phyloP scores from a whole-genome alignment of 192 early-diverging fungal genomes.

The Spinellus fusiger region DNA sequence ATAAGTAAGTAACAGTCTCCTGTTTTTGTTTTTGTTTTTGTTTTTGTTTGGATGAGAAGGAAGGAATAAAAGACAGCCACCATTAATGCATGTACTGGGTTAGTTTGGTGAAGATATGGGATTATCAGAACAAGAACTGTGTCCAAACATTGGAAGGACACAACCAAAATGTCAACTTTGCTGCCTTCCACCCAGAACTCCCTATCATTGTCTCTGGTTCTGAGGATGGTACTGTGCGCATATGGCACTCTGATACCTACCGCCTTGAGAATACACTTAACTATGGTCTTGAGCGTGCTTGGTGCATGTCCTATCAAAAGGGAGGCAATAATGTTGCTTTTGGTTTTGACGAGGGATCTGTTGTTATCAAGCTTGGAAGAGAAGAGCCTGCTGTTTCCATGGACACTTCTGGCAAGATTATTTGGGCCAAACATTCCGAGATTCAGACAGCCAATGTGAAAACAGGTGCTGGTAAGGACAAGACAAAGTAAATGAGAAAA shows the following conservation, averaged over 20 bases:
- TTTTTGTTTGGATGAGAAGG: background rate
- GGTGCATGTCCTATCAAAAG: slow-evolving; percentile 83
- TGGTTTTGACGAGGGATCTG: slow-evolving; percentile 94
- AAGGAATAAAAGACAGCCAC: background rate
- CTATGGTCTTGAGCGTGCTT: slow-evolving; percentile 97
- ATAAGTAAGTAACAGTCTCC: slow-evolving; percentile 62
- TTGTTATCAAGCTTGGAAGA: slow-evolving; percentile 92
- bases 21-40: too few relatives aligned
- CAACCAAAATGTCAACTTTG: slow-evolving; percentile 86
- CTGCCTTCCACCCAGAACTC: slow-evolving; percentile 90
- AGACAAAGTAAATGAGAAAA: background rate
- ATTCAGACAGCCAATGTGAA: slow-evolving; percentile 95
- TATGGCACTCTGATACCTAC: slow-evolving; percentile 98
- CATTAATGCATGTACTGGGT: background rate
- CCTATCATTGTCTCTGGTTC: slow-evolving; percentile 94
- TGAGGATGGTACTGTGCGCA: slow-evolving; percentile 90
- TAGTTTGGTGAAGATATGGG: slow-evolving; percentile 87
- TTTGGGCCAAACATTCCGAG: slow-evolving; percentile 96
- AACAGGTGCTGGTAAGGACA: slow-evolving; percentile 50
- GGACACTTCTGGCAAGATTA: slow-evolving; percentile 95
- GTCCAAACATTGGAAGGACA: slow-evolving; percentile 99
- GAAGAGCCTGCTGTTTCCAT: slow-evolving; percentile 96
- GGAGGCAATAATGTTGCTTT: slow-evolving; percentile 90
- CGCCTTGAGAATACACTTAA: slow-evolving; percentile 94
- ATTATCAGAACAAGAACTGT: slow-evolving; percentile 99